These are phyloP conservation scores for Spathaspora arborariae DNA, from an alignment of 805 yeast species.

Conservation along the genomic window DNA sequence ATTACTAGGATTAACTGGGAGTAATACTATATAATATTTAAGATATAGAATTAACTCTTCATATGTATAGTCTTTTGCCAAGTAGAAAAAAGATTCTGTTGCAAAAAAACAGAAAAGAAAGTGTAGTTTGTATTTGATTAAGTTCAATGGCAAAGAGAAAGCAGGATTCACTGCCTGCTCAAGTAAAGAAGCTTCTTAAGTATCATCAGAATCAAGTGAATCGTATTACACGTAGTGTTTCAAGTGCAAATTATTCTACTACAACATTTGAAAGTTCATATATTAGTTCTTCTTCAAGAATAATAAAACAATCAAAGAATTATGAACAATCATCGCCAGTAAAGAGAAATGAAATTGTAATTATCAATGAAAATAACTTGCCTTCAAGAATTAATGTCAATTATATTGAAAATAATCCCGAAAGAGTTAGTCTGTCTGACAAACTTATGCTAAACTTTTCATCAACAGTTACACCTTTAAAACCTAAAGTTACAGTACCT, in stretches of 20 bases:
- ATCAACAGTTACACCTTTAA: neutral
- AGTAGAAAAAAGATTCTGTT: neutral
- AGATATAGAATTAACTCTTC: too few species aligned
- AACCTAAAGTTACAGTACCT: too few species aligned
- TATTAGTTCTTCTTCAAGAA: neutral
- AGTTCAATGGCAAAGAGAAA: neutral
- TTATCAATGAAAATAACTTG: constrained; percentile 6
- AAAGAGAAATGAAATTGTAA: constrained; percentile 2
- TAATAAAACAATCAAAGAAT: neutral
- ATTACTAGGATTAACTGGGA: too few species aligned
- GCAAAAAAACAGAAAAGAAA: too few species aligned
- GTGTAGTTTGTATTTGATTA: too few species aligned
- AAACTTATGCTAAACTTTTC: neutral
- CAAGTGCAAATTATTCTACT: neutral
- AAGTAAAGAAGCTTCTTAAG: neutral
- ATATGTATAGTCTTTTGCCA: neutral
- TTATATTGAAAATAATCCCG: neutral
- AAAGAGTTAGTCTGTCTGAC: neutral
- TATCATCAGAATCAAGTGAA: neutral
- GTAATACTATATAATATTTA: too few species aligned
- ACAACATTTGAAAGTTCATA: neutral
- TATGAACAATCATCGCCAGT: constrained; percentile 1
- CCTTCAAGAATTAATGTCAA: too few species aligned
- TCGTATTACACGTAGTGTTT: neutral
- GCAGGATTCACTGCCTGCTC: neutral